These are phyloP conservation scores for Rhizopogon rudus DNA, from an alignment of 768 basidiomycete species.

Conservation along the genomic window DNA sequence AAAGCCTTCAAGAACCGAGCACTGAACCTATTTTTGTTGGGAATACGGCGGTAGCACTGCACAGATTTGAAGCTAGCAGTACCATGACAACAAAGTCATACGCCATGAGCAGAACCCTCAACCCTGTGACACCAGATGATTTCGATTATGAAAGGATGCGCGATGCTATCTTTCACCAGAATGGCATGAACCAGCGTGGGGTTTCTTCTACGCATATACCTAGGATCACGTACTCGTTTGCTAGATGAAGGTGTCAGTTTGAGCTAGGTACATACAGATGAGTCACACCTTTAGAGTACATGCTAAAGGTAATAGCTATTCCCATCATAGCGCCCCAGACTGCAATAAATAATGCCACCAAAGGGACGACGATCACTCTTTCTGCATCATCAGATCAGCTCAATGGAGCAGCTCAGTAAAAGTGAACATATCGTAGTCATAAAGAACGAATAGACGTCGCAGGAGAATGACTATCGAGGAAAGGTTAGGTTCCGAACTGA, in stretches of 20 bases:
- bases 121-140: neutral
- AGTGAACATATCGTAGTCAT: neutral
- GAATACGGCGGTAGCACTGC: slow-evolving; percentile 1
- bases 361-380: neutral
- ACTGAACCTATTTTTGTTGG: slow-evolving; percentile 1
- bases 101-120: slow-evolving; percentile 1
- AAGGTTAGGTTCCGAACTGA: neutral
- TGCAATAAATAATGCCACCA: neutral
- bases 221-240: neutral
- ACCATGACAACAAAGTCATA: slow-evolving; percentile 1
- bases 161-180: neutral
- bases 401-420: neutral
- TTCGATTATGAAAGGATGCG: neutral
- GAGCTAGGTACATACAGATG: neutral
- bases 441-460: slow-evolving; percentile 1
- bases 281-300: neutral
- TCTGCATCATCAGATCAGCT: neutral
- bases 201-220: neutral
- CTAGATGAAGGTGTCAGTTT: neutral
- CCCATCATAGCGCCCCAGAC: neutral
- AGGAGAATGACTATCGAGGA: slow-evolving; percentile 1
- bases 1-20: neutral
- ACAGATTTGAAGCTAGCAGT: slow-evolving; percentile 1
- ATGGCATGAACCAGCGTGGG: slow-evolving; percentile 1
- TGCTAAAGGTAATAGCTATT: neutral